Base-by-base conservation (phyloP, 1,139 yeast genomes). In the Geotrichum citri-aurantii region DNA sequence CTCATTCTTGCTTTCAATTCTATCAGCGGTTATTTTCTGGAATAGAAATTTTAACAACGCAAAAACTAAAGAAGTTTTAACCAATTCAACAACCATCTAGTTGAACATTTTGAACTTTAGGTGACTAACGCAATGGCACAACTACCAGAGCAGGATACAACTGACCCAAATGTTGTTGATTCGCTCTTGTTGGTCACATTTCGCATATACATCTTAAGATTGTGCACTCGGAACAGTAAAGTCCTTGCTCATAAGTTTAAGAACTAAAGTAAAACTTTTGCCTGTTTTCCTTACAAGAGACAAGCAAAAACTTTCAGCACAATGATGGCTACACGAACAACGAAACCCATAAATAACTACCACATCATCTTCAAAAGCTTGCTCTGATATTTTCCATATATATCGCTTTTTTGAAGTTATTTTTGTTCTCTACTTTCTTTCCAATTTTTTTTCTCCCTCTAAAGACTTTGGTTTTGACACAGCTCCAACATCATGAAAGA, bases 191-290 rank as follows among this genome's bases (percentile, higher is more conserved):
- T 31, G 11, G n/a, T 31, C 37, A 31, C 14, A 14, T 12, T 12
- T 31, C 14, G 37, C 11, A 7, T 31, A 12, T 1, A 4, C n/a
- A 11, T 31, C n/a, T 8, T 4, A 3, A 12, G 37, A 31, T 5
- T 37, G n/a, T 17, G 29, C 29, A 5, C 8, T 27, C 50, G 31
- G 31, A 21, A 24, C 27, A 37, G 23, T 49, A 12, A 40, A 19
- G 52, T 33, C 52, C 33, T 40, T 48, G 33, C 40, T 29, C 26
- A 24, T 21, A 31, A 40, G 52, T 37, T 49, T 29, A 49, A 40
- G 52, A 26, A 48, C 49, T 8, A 1, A 23, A n/a, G 29, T 17
- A 46, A 21, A 46, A 4, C 2, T 11, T 19, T 37, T 19, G n/a
- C 14, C 10, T 17, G 44, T 37, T 37, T 37, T 19, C 44, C 44